These are phyloP conservation scores for Xylaria hypoxylon DNA, from an alignment of 2,329 filamentous ascomycete species.

Conservation along the genomic window DNA sequence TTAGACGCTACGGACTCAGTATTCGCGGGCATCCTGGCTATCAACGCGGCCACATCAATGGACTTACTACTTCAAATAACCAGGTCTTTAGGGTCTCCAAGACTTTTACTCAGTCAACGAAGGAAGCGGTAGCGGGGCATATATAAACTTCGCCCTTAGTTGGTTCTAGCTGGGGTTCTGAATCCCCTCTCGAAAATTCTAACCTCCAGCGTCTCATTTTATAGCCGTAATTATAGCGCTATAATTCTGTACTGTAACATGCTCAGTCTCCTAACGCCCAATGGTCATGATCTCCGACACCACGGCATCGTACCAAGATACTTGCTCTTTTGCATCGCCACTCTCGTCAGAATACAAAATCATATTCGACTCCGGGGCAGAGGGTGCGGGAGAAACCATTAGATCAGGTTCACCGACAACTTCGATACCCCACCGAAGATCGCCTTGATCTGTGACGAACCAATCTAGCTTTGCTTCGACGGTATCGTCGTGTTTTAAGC, in stretches of 20 bases:
- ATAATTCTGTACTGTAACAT: too few relatives aligned
- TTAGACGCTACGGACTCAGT: slow-evolving; percentile 46
- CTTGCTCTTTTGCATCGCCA: neutral
- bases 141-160: too few relatives aligned
- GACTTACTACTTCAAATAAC: slow-evolving; percentile 45
- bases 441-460: slow-evolving; percentile 4
- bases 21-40: slow-evolving; percentile 46
- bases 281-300: slow-evolving; percentile 3
- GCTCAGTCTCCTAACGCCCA: neutral
- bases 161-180: too few relatives aligned
- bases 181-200: too few relatives aligned
- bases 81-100: slow-evolving; percentile 49
- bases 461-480: slow-evolving; percentile 10
- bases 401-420: neutral
- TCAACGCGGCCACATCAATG: slow-evolving; percentile 47
- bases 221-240: too few relatives aligned
- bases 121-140: too few relatives aligned
- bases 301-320: slow-evolving; percentile 17
- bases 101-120: slow-evolving; percentile 44
- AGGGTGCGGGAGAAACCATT: neutral
- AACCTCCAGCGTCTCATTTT: too few relatives aligned
- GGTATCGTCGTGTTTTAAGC: neutral
- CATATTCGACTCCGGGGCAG: neutral
- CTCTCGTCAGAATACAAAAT: neutral
- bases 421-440: slow-evolving; percentile 15